These are phyloP conservation scores for Mesembryanthemum crystallinum DNA, from an alignment of 148 eudicot genomes.

Conservation along the genomic window DNA sequence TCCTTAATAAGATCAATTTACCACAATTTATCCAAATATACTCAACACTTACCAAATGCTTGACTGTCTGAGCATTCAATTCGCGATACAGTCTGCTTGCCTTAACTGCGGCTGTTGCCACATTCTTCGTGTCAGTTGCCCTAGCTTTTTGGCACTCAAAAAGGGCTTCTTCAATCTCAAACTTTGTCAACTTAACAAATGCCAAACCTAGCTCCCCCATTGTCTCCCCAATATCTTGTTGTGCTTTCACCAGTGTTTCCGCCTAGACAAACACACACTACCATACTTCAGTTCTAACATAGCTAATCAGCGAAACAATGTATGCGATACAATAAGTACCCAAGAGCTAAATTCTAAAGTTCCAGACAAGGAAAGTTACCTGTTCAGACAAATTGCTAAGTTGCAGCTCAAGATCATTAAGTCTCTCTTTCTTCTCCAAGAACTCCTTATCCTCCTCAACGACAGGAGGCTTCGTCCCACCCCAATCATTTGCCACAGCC, in stretches of 20 bases:
- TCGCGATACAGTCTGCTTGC: conserved; percentile 78
- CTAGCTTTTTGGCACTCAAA: conserved; percentile 55
- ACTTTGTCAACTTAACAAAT: conserved; percentile 77
- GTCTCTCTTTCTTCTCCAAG: conserved; percentile 66
- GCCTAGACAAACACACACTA: conserved; percentile 44
- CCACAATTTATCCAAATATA: conserved; percentile 1
- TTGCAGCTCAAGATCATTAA: conserved; percentile 58
- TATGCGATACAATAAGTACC: conserved; percentile 9
- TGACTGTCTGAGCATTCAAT: conserved; percentile 72
- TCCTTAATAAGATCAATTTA: neutral
- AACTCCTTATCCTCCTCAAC: conserved; percentile 86
- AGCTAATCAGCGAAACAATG: conserved; percentile 3
- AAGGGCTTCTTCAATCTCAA: conserved; percentile 67
- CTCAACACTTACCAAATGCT: conserved; percentile 73
- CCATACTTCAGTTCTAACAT: conserved; percentile 28
- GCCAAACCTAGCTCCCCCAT: conserved; percentile 87
- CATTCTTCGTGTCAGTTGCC: conserved; percentile 70
- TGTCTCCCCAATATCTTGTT: conserved; percentile 84
- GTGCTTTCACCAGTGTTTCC: conserved; percentile 76
- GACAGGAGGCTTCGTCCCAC: conserved; percentile 45
- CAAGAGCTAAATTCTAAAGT: conserved; percentile 16
- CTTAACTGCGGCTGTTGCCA: conserved; percentile 83
- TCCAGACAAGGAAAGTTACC: conserved; percentile 47
- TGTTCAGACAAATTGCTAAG: conserved; percentile 68
- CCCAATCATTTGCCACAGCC: conserved; percentile 85